Conservation (phyloP, 371 early-diverging fungal species). For the Saksenaea vasiformis region DNA sequence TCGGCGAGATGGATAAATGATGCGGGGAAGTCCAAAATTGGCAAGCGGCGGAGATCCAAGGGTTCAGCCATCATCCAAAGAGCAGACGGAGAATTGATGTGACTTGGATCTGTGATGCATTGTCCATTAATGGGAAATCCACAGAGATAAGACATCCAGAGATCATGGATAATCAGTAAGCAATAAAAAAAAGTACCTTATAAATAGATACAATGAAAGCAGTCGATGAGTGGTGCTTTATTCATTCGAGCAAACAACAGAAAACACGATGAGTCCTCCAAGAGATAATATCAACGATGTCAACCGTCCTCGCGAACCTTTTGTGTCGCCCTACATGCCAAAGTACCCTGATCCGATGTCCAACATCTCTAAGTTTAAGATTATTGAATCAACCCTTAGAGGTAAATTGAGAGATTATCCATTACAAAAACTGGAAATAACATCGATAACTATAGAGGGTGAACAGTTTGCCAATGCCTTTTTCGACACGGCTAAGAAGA, state of each 20-base stretch:
- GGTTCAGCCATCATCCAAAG: background rate
- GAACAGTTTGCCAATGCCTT: slow-evolving; percentile 97
- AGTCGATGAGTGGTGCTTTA: background rate
- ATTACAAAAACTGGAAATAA: background rate
- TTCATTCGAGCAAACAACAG: background rate
- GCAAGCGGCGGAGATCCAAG: background rate
- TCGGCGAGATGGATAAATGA: too few species aligned
- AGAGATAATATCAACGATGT: slow-evolving; percentile 8
- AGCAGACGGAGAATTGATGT: background rate
- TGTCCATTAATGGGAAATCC: slow-evolving; percentile 4
- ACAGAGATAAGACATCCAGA: background rate
- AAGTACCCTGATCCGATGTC: slow-evolving; percentile 74
- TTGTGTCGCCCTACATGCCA: slow-evolving; percentile 56
- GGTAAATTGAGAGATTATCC: slow-evolving; percentile 47
- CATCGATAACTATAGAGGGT: slow-evolving; percentile 64
- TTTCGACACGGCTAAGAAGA: slow-evolving; percentile 92
- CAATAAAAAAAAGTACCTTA: background rate
- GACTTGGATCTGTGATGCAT: slow-evolving; percentile 4
- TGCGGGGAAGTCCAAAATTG: background rate
- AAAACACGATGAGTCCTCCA: background rate
- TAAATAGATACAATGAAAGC: background rate
- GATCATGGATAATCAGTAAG: background rate
- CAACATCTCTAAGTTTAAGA: slow-evolving; percentile 83
- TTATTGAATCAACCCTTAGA: slow-evolving; percentile 90
- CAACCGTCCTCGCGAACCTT: slow-evolving; percentile 24